Percentiles rank a stretch among this genome's conserved stretches.
phyloP scores from a whole-genome alignment of 495 filamentous ascomycete genomes.

The Oidiodendron maius region DNA sequence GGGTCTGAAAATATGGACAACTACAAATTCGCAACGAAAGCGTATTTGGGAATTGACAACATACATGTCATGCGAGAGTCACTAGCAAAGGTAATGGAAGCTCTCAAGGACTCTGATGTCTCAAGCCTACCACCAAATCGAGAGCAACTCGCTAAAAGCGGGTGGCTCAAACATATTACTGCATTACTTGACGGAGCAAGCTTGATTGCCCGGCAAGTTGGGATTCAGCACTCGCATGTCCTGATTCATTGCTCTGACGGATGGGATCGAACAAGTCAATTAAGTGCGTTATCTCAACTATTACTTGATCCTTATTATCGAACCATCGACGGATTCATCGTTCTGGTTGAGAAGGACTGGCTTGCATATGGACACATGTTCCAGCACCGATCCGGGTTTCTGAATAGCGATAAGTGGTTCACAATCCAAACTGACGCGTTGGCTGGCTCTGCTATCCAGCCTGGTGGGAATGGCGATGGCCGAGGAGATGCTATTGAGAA shows the following conservation, averaged over 20 bases:
- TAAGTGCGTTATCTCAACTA: conserved; percentile 89
- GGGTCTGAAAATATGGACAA: conserved; percentile 98
- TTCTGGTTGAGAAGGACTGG: conserved; percentile 97
- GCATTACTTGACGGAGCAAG: conserved; percentile 78
- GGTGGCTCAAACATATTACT: conserved; percentile 88
- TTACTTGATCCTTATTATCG: conserved; percentile 95
- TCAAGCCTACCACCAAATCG: conserved; percentile 77
- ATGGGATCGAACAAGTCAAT: conserved; percentile 95
- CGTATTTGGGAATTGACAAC: conserved; percentile 96
- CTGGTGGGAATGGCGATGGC: conserved; percentile 44
- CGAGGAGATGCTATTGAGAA: conserved; percentile 78
- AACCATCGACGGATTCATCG: conserved; percentile 92
- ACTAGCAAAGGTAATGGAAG: conserved; percentile 79
- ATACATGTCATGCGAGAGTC: conserved; percentile 98
- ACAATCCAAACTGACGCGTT: conserved; percentile 67
- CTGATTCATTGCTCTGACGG: conserved; percentile 97
- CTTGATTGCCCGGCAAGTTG: conserved; percentile 82
- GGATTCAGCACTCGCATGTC: conserved; percentile 87
- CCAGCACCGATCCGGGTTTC: conserved; percentile 74
- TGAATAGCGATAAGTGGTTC: conserved; percentile 95
- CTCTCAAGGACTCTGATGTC: conserved; percentile 88
- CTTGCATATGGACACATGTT: conserved; percentile 98
- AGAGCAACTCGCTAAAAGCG: conserved; percentile 75
- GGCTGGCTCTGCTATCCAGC: conserved; percentile 44
- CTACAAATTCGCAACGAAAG: conserved; percentile 87